Conservation (phyloP, 1,284 basidiomycete genomes). For the Cutaneotrichosporon spelunceum region DNA sequence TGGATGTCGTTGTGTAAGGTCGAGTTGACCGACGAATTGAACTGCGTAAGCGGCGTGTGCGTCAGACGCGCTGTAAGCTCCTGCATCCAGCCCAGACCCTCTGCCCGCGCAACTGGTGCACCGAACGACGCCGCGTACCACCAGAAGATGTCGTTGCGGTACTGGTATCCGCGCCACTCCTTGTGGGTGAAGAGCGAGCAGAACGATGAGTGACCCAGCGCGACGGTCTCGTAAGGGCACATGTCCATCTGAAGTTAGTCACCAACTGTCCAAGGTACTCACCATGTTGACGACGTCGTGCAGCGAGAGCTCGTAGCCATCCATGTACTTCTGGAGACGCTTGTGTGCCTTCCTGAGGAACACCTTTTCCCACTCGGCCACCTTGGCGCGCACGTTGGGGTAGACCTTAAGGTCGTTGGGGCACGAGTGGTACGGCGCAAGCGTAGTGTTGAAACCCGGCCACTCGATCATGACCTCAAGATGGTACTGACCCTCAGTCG, state of each 20-base stretch:
- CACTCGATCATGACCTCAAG: constrained; percentile 53
- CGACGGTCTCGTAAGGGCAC: constrained; percentile 60
- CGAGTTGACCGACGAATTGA: constrained; percentile 59
- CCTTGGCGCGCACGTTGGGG: constrained; percentile 25
- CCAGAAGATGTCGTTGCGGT: constrained; percentile 54
- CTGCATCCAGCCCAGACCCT: constrained; percentile 53
- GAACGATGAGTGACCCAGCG: constrained; percentile 54
- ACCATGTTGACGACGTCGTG: constrained; percentile 59
- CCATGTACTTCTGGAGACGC: constrained; percentile 61
- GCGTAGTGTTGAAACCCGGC: constrained; percentile 54
- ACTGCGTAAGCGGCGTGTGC: constrained; percentile 55
- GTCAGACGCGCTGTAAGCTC: constrained; percentile 51
- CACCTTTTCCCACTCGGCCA: constrained; percentile 61
- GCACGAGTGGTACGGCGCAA: constrained; percentile 53
- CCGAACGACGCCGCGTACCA: constrained; percentile 52
- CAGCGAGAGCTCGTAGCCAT: constrained; percentile 65
- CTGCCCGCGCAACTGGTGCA: constrained; percentile 46
- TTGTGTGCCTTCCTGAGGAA: constrained; percentile 67
- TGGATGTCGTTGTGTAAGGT: constrained; percentile 59
- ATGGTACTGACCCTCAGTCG: constrained; percentile 51
- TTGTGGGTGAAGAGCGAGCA: constrained; percentile 62
- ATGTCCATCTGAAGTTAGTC: constrained; percentile 53
- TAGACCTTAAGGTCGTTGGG: constrained; percentile 31
- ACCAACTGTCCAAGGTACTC: constrained; percentile 6
- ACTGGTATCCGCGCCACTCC: constrained; percentile 65